Evolutionary conservation across 176 grass and related monocot genomes (phyloP).

Genomic region (Carex littledalei): DNA sequence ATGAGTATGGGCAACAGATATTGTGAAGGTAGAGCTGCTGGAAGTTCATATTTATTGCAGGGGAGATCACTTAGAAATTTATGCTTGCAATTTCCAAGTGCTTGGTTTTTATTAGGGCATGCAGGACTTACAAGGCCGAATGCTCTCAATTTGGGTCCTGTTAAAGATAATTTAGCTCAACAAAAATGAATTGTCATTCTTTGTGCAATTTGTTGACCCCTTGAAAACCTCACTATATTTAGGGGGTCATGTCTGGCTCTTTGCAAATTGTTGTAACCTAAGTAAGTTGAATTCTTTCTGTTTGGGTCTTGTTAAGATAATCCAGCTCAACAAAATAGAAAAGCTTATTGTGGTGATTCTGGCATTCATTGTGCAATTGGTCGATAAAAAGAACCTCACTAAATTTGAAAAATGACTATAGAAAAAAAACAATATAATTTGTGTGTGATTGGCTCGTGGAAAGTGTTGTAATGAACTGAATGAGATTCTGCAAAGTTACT

Average conservation of each 20-base stretch:
- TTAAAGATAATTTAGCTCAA: conserved; percentile 13
- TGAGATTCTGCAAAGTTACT: not conserved
- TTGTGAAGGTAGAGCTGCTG: conserved; percentile 41
- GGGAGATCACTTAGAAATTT: conserved; percentile 29
- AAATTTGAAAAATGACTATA: conserved; percentile 12
- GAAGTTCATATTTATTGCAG: conserved; percentile 42
- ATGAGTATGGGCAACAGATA: conserved; percentile 67
- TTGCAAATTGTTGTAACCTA: conserved; percentile 16
- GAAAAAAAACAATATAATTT: not conserved
- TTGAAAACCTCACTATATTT: not conserved
- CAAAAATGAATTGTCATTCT: conserved; percentile 35
- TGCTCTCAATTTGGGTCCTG: conserved; percentile 37
- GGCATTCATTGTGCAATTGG: not conserved
- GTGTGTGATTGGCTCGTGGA: not conserved
- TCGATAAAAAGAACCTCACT: not conserved
- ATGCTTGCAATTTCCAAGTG: conserved; percentile 54
- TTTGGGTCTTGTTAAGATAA: conserved; percentile 3
- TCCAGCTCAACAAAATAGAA: conserved; percentile 9
- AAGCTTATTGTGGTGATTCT: conserved; percentile 10
- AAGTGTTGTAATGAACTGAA: conserved; percentile 10
- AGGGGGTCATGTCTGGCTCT: not conserved
- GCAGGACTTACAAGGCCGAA: conserved; percentile 6
- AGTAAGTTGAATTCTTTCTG: conserved; percentile 15
- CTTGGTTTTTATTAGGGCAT: conserved; percentile 39
- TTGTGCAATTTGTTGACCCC: conserved; percentile 24